Conservation (phyloP, 176 grass and related monocot genomes). For the Juncus inflexus region DNA sequence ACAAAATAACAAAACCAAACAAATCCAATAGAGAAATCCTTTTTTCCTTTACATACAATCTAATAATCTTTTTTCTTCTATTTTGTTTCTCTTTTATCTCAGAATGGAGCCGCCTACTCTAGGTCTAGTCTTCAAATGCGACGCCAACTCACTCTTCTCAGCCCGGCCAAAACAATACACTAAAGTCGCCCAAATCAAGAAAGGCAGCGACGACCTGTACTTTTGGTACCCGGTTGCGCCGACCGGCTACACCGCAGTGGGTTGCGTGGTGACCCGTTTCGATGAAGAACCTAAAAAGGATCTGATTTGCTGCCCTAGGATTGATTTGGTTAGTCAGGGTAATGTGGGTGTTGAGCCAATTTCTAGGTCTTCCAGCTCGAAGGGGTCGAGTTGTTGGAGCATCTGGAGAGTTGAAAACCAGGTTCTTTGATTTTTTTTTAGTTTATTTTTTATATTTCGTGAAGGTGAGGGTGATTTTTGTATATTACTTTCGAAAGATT, state of each 20-base stretch:
- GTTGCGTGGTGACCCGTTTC: conserved; percentile 79
- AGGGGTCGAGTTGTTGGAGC: conserved; percentile 85
- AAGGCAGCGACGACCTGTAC: conserved; percentile 71
- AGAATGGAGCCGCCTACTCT: conserved; percentile 90
- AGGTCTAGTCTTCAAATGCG: conserved; percentile 77
- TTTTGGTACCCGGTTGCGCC: conserved; percentile 94
- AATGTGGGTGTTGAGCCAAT: conserved; percentile 78
- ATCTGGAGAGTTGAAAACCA: conserved; percentile 99
- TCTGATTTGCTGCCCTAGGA: conserved; percentile 76
- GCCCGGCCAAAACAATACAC: conserved; percentile 73
- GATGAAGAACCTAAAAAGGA: conserved; percentile 79
- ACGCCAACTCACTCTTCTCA: conserved; percentile 54
- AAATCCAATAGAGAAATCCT: too few species aligned
- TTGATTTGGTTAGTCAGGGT: conserved; percentile 67
- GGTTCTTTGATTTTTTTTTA: conserved; percentile 34
- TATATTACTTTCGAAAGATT: conserved; percentile 14
- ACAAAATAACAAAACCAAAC: too few species aligned
- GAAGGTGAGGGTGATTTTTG: background rate
- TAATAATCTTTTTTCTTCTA: too few species aligned
- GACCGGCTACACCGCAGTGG: conserved; percentile 85
- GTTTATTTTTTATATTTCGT: conserved; percentile 6
- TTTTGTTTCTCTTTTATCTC: conserved; percentile 26
- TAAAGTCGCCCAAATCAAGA: conserved; percentile 74
- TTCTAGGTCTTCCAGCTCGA: conserved; percentile 66
- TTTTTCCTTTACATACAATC: too few species aligned